Evolutionary conservation across 805 yeast species (phyloP), one percentile per base, ranked within the genome.

Genomic region (Candida maris): DNA sequence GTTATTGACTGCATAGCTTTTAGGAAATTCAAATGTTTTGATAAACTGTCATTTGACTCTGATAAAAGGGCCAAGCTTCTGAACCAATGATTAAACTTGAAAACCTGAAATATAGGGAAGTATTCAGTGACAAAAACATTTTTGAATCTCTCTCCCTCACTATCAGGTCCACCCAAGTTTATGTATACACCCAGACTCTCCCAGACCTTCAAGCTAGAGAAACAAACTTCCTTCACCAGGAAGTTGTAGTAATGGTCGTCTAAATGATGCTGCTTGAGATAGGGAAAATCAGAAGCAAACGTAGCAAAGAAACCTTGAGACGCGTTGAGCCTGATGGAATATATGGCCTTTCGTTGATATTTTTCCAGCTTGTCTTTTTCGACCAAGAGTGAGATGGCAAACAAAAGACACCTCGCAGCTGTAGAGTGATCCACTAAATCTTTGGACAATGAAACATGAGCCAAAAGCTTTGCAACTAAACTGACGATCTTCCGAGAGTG

Each of bases 71-170:
- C 45, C 19, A 48, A 41, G 30, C 45, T 45, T 27, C 49, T 37
- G 18, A 48, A 39, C 49, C 48, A 43, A 33, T 48, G 52, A 23
- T 48, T 48, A 35, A 37, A 45, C 29, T 48, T 48, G 39, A 45
- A 48, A 13, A 39, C 52, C 29, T 45, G 52, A 30, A 48, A 45
- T 1, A 25, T 17, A 9, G 49, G 49, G 33, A 36, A 48, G 27
- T 40, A 48, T 6, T 32, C 26, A 19, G 35, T 24, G 18, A 38
- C 33, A 24, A 41, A 41, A 4, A 35, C 14, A 12, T 39, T 40
- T 19, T 33, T 23, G 32, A 48, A 48, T 5, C 36, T 32, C 18
- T 17, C 33, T 25, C 25, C 25, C 17, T 41, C 44, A 13, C 28
- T 31, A 7, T 43, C 41, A 4, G 44, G 30, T 4, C 45, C 49